These are phyloP conservation scores for Ceratocystis eucalypticola DNA, from an alignment of 2,329 filamentous ascomycete genomes.

Conservation along the genomic window DNA sequence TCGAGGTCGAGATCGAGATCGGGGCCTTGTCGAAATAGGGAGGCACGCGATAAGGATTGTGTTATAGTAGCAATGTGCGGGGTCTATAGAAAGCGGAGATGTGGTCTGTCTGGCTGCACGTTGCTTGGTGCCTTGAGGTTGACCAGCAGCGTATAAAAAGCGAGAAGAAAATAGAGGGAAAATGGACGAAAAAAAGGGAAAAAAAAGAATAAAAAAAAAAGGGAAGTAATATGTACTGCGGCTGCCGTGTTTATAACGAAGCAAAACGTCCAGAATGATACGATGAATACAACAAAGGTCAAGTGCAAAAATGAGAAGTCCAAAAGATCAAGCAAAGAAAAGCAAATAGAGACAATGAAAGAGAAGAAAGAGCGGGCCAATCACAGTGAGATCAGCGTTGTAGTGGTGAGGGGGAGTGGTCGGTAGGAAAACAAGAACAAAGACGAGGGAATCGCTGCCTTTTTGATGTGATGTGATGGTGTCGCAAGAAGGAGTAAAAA, in stretches of 20 bases:
- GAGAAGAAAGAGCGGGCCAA: neutral
- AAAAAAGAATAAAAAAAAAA: neutral
- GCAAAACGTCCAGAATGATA: slow-evolving; percentile 4
- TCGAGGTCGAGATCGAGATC: too few species aligned
- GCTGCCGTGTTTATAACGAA: neutral
- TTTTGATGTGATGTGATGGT: slow-evolving; percentile 6
- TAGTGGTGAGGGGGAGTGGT: neutral
- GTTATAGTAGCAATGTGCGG: slow-evolving; percentile 2
- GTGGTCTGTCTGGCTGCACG: neutral
- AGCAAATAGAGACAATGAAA: neutral
- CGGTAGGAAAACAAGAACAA: neutral
- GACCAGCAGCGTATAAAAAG: too few species aligned
- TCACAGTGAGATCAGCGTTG: neutral
- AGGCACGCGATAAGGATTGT: neutral
- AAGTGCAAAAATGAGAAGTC: neutral
- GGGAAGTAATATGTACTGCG: neutral
- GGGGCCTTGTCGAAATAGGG: neutral
- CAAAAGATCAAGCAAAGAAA: neutral
- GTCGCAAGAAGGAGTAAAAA: neutral
- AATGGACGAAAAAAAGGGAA: too few species aligned
- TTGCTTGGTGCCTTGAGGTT: neutral
- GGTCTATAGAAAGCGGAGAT: slow-evolving; percentile 6
- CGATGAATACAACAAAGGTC: neutral
- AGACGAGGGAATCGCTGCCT: slow-evolving; percentile 4
- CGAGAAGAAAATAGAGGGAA: too few species aligned